Evolutionary conservation across 1,139 yeast genomes (phyloP).

Genomic region (Taiozyma onychis): DNA sequence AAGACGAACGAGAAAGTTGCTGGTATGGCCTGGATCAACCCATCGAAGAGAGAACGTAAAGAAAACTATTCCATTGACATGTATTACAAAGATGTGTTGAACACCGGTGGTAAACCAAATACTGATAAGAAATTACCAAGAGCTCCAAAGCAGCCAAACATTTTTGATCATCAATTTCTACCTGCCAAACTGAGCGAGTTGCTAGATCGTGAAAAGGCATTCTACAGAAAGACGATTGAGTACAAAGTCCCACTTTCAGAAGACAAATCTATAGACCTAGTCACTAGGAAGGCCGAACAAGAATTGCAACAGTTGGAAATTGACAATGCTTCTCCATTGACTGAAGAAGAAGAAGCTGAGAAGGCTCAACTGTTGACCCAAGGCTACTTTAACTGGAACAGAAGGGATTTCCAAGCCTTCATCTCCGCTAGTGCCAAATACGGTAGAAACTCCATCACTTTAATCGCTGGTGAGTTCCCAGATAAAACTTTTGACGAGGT

Average conservation of each 20-base stretch:
- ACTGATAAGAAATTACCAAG: slow-evolving; percentile 42
- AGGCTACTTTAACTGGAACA: slow-evolving; percentile 65
- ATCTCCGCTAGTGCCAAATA: slow-evolving; percentile 55
- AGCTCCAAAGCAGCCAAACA: slow-evolving; percentile 62
- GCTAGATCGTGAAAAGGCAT: slow-evolving; percentile 60
- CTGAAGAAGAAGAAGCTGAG: slow-evolving; percentile 58
- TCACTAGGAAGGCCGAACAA: slow-evolving; percentile 47
- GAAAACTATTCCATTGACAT: slow-evolving; percentile 75
- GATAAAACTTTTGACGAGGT: slow-evolving; percentile 63
- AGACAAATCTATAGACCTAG: slow-evolving; percentile 29
- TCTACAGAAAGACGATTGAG: slow-evolving; percentile 46
- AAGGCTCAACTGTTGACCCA: slow-evolving; percentile 49
- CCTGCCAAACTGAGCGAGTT: slow-evolving; percentile 56
- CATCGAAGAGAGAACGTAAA: slow-evolving; percentile 75
- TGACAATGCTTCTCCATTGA: slow-evolving; percentile 56
- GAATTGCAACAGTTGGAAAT: slow-evolving; percentile 56
- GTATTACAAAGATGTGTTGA: slow-evolving; percentile 72
- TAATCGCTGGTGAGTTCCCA: slow-evolving; percentile 56
- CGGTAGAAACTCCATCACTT: slow-evolving; percentile 59
- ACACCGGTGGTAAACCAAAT: slow-evolving; percentile 53
- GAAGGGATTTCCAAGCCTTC: slow-evolving; percentile 67
- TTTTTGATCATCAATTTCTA: slow-evolving; percentile 71
- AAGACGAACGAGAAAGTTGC: slow-evolving; percentile 41
- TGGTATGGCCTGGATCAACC: slow-evolving; percentile 73
- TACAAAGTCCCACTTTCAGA: slow-evolving; percentile 43